A percentile compares a stretch with the other conserved stretches of the same genome.
Evolutionary conservation across 345 rosid species (phyloP).

Genomic region (Hevea brasiliensis): DNA sequence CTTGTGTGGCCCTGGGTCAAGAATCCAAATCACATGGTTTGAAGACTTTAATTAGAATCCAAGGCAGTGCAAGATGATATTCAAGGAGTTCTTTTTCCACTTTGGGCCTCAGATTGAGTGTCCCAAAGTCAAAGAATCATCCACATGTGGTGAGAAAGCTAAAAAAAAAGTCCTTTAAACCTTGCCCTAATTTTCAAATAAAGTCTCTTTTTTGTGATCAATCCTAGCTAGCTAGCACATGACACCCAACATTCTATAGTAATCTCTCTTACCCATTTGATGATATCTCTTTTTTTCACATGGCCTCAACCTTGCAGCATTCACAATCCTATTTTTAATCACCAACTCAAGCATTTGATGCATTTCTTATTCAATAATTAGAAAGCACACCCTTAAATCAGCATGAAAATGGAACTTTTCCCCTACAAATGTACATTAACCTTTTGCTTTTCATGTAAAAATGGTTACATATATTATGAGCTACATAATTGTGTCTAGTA

Average conservation of each 20-base stretch:
- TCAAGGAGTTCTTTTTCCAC: slow-evolving; percentile 20
- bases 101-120: slow-evolving; percentile 40
- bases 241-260: slow-evolving; percentile 36
- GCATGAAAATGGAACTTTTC: neutral
- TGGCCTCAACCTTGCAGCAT: slow-evolving; percentile 24
- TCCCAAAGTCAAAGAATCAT: slow-evolving; percentile 42
- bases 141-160: slow-evolving; percentile 32
- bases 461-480: too few relatives aligned
- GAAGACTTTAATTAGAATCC: slow-evolving; percentile 47
- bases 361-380: neutral
- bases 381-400: neutral
- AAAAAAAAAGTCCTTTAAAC: slow-evolving; percentile 23
- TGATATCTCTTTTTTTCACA: slow-evolving; percentile 31
- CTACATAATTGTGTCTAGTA: too few relatives aligned
- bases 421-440: neutral
- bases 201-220: slow-evolving; percentile 22
- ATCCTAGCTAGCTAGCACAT: slow-evolving; percentile 35
- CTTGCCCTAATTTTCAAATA: slow-evolving; percentile 22
- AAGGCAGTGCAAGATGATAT: slow-evolving; percentile 31
- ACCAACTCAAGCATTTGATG: neutral
- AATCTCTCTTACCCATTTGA: slow-evolving; percentile 4
- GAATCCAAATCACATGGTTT: slow-evolving; percentile 39
- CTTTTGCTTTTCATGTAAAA: too few relatives aligned
- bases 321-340: slow-evolving; percentile 7
- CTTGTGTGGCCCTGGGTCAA: slow-evolving; percentile 14